phyloP scores from a whole-genome alignment of 495 filamentous ascomycete species.

The Cryomyces minteri region DNA sequence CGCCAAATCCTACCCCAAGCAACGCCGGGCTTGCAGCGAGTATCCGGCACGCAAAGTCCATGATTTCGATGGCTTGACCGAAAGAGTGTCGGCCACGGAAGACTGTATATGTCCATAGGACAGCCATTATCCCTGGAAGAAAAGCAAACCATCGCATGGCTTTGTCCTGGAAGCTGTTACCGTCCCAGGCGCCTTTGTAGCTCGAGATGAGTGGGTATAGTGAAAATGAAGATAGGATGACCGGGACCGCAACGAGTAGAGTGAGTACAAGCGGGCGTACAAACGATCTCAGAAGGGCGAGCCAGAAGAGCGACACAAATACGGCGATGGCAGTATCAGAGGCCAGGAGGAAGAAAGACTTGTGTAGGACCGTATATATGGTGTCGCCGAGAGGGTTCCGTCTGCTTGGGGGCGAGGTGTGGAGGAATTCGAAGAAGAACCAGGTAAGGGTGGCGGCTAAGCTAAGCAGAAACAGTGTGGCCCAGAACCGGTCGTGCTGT shows the following conservation, averaged over 20 bases:
- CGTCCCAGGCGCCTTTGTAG: constrained; percentile 55
- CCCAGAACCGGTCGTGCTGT: constrained; percentile 78
- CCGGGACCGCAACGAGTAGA: constrained; percentile 66
- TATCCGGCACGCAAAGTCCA: constrained; percentile 81
- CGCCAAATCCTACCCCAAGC: constrained; percentile 61
- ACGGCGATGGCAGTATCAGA: constrained; percentile 82
- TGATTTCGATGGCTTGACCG: constrained; percentile 59
- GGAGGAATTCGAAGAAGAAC: constrained; percentile 71
- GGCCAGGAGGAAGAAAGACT: constrained; percentile 75
- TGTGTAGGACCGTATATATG: constrained; percentile 74
- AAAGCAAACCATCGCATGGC: constrained; percentile 77
- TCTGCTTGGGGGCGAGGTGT: constrained; percentile 50
- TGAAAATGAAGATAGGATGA: constrained; percentile 71
- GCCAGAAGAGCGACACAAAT: constrained; percentile 75
- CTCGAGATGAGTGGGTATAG: constrained; percentile 83
- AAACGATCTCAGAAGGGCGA: constrained; percentile 71
- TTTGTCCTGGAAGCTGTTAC: constrained; percentile 59
- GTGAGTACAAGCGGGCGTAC: constrained; percentile 60
- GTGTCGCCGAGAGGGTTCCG: constrained; percentile 67
- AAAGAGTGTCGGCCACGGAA: constrained; percentile 63
- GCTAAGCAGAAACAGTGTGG: constrained; percentile 73
- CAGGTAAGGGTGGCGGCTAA: constrained; percentile 69
- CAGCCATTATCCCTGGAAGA: constrained; percentile 52
- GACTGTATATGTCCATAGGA: constrained; percentile 67
- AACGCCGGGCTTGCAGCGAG: constrained; percentile 70